Evolutionary conservation across 352 stramenopile species (phyloP).

Genomic region (Phytophthora megakarya): DNA sequence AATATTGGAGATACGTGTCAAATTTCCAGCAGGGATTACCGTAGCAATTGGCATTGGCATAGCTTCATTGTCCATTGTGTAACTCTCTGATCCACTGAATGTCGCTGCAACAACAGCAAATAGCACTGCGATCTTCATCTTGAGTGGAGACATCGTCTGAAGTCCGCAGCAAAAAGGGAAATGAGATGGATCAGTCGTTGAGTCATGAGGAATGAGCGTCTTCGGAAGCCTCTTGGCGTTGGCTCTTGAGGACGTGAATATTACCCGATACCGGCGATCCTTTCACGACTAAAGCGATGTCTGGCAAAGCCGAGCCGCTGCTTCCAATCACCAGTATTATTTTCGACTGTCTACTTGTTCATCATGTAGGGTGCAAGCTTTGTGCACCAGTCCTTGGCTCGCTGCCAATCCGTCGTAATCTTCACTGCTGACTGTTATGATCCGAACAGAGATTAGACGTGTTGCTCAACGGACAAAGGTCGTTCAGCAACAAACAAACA

Average conservation of each 20-base stretch:
- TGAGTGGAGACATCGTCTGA: not conserved
- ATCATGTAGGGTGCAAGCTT: slow-evolving; percentile 7
- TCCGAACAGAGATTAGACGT: slow-evolving; percentile 11
- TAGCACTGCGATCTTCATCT: slow-evolving; percentile 9
- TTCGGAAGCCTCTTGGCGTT: not conserved
- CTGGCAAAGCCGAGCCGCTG: slow-evolving; percentile 13
- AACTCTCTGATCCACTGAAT: not conserved
- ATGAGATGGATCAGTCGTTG: slow-evolving; percentile 3
- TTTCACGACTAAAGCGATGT: not conserved
- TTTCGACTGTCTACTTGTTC: slow-evolving; percentile 14
- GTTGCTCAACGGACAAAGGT: slow-evolving; percentile 9
- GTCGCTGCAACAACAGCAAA: not conserved
- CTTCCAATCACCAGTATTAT: slow-evolving; percentile 41
- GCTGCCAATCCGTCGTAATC: not conserved
- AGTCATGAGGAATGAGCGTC: not conserved
- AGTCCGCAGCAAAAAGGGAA: slow-evolving; percentile 5
- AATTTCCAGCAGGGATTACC: not conserved
- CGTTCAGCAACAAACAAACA: not conserved
- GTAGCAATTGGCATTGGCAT: slow-evolving; percentile 1
- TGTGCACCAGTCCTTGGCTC: slow-evolving; percentile 9
- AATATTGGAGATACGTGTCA: not conserved
- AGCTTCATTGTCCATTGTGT: slow-evolving; percentile 4
- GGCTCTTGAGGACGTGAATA: not conserved
- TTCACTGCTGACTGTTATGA: slow-evolving; percentile 2
- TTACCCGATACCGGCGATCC: not conserved